phyloP scores from a whole-genome alignment of 2,329 filamentous ascomycete species.

The Penicillium sp. region DNA sequence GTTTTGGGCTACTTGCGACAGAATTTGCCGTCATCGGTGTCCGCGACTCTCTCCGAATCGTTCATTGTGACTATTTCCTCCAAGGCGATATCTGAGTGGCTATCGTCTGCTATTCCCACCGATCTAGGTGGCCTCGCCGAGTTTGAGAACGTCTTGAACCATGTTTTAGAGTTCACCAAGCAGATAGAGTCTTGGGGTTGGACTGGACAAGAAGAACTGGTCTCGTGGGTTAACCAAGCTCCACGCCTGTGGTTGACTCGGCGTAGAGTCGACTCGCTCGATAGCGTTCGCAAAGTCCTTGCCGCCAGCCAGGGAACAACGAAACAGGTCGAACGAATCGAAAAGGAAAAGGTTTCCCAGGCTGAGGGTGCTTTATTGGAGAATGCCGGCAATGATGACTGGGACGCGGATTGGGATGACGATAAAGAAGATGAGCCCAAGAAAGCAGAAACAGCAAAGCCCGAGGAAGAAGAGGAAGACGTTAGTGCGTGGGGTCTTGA shows the following conservation, averaged over 20 bases:
- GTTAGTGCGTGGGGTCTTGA: conserved; percentile 55
- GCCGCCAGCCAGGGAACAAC: conserved; percentile 65
- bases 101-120: conserved; percentile 73
- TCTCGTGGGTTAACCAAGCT: conserved; percentile 77
- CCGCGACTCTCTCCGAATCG: conserved; percentile 60
- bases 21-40: conserved; percentile 51
- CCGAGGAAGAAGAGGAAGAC: conserved; percentile 43
- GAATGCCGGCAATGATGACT: conserved; percentile 59
- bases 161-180: conserved; percentile 64
- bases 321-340: conserved; percentile 75
- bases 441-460: conserved; percentile 14
- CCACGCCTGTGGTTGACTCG: conserved; percentile 83
- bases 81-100: conserved; percentile 70
- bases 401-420: conserved; percentile 79
- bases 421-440: conserved; percentile 52
- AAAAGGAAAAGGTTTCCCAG: conserved; percentile 74
- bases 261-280: conserved; percentile 75
- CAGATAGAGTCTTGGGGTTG: conserved; percentile 64
- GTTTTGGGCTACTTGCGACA: conserved; percentile 54
- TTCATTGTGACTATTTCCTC: conserved; percentile 70
- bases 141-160: conserved; percentile 70
- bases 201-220: conserved; percentile 61
- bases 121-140: conserved; percentile 67
- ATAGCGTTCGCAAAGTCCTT: conserved; percentile 69
- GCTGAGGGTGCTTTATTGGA: conserved; percentile 66